phyloP scores from a whole-genome alignment of 352 stramenopile genomes.

The Phytophthora cryptogea region DNA sequence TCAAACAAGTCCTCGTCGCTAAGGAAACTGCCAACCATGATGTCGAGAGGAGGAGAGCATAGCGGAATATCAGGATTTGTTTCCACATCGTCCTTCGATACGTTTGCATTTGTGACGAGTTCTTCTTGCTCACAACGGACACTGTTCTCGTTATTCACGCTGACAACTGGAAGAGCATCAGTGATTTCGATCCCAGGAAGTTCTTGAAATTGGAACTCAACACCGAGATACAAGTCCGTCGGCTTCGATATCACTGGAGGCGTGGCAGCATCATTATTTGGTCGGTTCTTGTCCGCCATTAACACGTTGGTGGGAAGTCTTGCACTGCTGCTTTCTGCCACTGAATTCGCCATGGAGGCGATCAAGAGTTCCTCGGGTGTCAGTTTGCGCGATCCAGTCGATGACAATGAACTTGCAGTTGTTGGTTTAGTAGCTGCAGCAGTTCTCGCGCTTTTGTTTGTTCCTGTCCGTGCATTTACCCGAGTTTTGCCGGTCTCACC shows the following conservation, averaged over 20 bases:
- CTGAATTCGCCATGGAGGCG: constrained; percentile 5
- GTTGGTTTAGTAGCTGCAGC: not conserved
- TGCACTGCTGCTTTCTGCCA: not conserved
- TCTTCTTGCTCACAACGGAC: not conserved
- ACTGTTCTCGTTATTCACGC: not conserved
- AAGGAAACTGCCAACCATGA: constrained; percentile 10
- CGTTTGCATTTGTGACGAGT: not conserved
- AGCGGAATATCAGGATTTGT: constrained; percentile 1
- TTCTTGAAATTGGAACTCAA: not conserved
- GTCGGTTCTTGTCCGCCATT: not conserved
- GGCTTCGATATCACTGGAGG: not conserved
- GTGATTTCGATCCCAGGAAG: not conserved
- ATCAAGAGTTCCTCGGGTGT: constrained; percentile 10
- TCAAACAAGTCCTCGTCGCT: constrained; percentile 18
- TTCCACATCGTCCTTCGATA: not conserved
- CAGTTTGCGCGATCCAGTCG: not conserved
- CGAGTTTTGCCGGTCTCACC: not conserved
- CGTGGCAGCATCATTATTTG: not conserved
- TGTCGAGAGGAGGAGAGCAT: constrained; percentile 15
- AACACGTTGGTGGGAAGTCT: not conserved
- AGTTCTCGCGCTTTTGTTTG: constrained; percentile 5
- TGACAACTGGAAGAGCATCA: not conserved
- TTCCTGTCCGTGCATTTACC: not conserved
- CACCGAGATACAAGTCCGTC: not conserved
- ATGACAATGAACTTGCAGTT: not conserved